These are phyloP conservation scores for Pyrenophora teres DNA, from an alignment of 2,329 filamentous ascomycete species.

Conservation along the genomic window DNA sequence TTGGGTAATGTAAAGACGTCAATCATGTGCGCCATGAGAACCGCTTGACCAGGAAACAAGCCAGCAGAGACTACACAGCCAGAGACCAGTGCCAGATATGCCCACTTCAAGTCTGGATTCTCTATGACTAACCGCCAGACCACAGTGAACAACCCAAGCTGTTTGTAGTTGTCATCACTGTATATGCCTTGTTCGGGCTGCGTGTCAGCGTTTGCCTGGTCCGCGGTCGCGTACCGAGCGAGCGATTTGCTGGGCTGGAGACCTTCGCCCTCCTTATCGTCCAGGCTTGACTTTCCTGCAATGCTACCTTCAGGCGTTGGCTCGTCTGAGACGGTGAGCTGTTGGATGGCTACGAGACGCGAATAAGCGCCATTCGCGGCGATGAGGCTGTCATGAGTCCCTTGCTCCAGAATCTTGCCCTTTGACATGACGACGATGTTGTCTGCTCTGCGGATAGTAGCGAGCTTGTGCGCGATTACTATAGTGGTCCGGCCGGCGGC, in stretches of 20 bases:
- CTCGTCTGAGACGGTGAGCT: constrained; percentile 30
- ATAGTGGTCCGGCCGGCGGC: constrained; percentile 86
- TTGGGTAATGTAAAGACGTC: constrained; percentile 22
- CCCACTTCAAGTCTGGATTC: constrained; percentile 9
- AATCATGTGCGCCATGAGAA: constrained; percentile 22
- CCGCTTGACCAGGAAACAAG: constrained; percentile 14
- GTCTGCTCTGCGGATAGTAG: constrained; percentile 65
- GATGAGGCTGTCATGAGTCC: constrained; percentile 51
- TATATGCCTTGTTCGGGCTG: not conserved
- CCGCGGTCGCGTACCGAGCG: not conserved
- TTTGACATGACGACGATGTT: constrained; percentile 72
- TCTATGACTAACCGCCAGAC: constrained; percentile 9
- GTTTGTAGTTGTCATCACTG: constrained; percentile 4
- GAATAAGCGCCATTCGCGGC: constrained; percentile 10
- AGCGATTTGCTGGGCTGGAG: not conserved
- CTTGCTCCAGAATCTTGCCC: constrained; percentile 70
- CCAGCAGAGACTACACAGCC: constrained; percentile 8
- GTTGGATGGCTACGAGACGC: constrained; percentile 13
- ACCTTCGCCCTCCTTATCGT: too few species aligned
- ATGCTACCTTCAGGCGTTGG: not conserved
- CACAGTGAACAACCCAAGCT: constrained; percentile 8
- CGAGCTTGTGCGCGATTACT: constrained; percentile 89
- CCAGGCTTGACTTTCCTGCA: too few species aligned
- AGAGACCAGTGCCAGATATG: constrained; percentile 9
- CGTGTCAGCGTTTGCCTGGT: not conserved